These are phyloP conservation scores for Hirsutella thompsonii DNA, from an alignment of 2,329 filamentous ascomycete species.

Conservation along the genomic window DNA sequence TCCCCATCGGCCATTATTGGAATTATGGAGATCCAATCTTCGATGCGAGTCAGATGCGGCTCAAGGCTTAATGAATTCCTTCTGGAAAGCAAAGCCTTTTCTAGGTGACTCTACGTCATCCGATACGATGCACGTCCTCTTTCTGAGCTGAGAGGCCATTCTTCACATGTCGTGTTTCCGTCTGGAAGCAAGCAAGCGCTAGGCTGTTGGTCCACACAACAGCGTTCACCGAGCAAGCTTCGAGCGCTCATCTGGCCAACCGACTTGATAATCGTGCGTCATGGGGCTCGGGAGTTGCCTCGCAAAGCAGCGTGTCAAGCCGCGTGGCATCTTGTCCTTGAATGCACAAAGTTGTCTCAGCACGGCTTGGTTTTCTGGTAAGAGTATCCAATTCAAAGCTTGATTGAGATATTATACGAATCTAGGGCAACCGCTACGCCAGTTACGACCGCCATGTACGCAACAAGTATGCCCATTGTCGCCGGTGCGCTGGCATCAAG, in stretches of 20 bases:
- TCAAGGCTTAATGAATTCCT: not conserved
- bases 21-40: not conserved
- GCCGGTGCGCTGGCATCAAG: conserved; percentile 51
- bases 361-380: not conserved
- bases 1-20: not conserved
- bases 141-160: too few relatives aligned
- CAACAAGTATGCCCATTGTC: conserved; percentile 63
- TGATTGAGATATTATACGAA: conserved; percentile 53
- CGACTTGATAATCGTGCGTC: too few relatives aligned
- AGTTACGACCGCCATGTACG: conserved; percentile 57
- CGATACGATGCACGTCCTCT: not conserved
- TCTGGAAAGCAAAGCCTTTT: not conserved
- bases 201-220: too few relatives aligned
- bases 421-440: conserved; percentile 56
- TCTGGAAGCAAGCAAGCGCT: too few relatives aligned
- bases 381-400: conserved; percentile 33
- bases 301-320: too few relatives aligned
- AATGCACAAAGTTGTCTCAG: not conserved
- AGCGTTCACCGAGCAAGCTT: too few relatives aligned
- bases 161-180: too few relatives aligned
- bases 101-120: not conserved
- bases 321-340: too few relatives aligned
- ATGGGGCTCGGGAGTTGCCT: too few relatives aligned
- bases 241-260: too few relatives aligned
- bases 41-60: not conserved